phyloP scores from a whole-genome alignment of 2,329 filamentous ascomycete genomes.

The Phoma herbarum region DNA sequence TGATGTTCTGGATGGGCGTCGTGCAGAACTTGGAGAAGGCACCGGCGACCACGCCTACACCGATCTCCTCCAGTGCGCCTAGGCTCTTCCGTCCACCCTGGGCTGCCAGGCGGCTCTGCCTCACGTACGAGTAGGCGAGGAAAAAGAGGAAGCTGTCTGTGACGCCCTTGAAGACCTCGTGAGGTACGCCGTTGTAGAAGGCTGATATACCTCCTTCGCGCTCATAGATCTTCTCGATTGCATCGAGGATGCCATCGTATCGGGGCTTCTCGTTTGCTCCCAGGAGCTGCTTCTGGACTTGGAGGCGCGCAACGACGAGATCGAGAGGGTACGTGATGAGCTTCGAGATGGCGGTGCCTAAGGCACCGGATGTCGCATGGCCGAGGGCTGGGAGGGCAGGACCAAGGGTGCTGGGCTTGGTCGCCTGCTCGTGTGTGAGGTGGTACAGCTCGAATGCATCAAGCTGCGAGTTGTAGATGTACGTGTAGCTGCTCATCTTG shows the following conservation, averaged over 20 bases:
- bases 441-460: conserved; percentile 56
- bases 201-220: conserved; percentile 74
- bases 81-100: conserved; percentile 54
- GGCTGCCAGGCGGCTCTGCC: conserved; percentile 53
- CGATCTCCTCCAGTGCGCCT: conserved; percentile 74
- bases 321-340: conserved; percentile 82
- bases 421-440: conserved; percentile 49
- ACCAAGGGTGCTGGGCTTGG: conserved; percentile 41
- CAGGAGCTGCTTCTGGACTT: conserved; percentile 73
- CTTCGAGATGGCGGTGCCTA: conserved; percentile 81
- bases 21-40: conserved; percentile 78
- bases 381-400: conserved; percentile 75
- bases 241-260: conserved; percentile 74
- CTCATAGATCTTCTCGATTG: conserved; percentile 73
- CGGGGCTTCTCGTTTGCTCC: conserved; percentile 54
- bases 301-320: conserved; percentile 81
- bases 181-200: conserved; percentile 65
- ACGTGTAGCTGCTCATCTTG: conserved; percentile 35
- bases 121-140: conserved; percentile 74
- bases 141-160: conserved; percentile 87
- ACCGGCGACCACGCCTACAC: conserved; percentile 76
- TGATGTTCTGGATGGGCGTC: conserved; percentile 82
- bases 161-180: conserved; percentile 58
- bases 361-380: conserved; percentile 81
- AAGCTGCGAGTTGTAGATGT: conserved; percentile 57